Conservation (phyloP, 2,329 filamentous ascomycete species). For the Sporothrix curviconia region DNA sequence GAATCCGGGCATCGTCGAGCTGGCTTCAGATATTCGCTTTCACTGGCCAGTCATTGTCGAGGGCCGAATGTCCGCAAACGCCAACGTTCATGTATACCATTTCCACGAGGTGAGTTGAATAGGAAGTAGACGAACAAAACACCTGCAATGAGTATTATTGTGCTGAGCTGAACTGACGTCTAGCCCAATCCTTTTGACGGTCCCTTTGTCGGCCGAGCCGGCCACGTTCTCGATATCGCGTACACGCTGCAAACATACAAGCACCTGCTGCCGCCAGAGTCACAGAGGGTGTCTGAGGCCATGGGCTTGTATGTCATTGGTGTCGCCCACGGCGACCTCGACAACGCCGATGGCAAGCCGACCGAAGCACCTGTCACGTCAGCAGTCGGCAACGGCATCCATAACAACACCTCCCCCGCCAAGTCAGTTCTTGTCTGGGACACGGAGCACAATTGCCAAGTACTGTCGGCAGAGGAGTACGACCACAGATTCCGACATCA, state of each 20-base stretch:
- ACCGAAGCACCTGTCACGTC: no score
- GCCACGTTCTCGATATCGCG: neutral
- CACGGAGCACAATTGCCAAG: neutral
- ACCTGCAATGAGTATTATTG: no score
- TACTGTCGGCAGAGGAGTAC: neutral
- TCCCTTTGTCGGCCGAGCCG: neutral
- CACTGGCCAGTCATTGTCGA: neutral
- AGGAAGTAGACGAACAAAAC: no score
- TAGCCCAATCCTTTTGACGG: neutral
- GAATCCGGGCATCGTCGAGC: neutral
- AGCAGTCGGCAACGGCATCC: no score
- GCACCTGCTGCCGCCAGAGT: neutral
- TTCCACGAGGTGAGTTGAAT: neutral
- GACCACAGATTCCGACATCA: no score
- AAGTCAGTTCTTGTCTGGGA: neutral
- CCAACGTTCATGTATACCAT: neutral
- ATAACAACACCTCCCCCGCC: no score
- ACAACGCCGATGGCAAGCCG: neutral
- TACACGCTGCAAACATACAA: neutral
- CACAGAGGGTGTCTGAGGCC: neutral
- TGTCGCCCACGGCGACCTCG: neutral
- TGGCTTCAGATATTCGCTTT: neutral
- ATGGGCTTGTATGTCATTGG: neutral
- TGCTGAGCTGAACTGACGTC: neutral
- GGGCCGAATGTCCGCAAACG: neutral